Conservation (phyloP, 164 flowering plant genomes). For the Aristolochia contorta region DNA sequence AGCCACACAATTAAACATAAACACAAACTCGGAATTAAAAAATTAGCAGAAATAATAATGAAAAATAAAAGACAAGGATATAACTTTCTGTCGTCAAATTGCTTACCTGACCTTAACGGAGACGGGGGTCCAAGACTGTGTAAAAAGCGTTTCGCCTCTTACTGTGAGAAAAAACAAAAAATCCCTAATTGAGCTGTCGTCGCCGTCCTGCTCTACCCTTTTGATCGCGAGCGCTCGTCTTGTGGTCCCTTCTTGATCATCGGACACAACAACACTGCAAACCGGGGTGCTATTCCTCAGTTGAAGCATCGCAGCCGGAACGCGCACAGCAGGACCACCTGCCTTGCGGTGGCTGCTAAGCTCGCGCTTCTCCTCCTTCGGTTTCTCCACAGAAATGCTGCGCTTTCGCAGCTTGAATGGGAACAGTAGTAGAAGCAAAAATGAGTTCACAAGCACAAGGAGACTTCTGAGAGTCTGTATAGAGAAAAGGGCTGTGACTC, state of each 20-base stretch:
- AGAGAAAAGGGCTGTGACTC: slow-evolving; percentile 49
- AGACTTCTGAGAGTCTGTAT: slow-evolving; percentile 29
- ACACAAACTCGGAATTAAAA: neutral
- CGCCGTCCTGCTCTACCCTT: slow-evolving; percentile 34
- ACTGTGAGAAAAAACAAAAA: slow-evolving; percentile 28
- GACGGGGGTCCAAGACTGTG: slow-evolving; percentile 65
- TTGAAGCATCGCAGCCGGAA: slow-evolving; percentile 20
- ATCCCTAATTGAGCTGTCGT: slow-evolving; percentile 23
- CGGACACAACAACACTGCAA: slow-evolving; percentile 5
- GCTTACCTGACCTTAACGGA: slow-evolving; percentile 31
- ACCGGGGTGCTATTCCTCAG: slow-evolving; percentile 15
- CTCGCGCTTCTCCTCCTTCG: slow-evolving; percentile 15
- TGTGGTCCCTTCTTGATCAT: slow-evolving; percentile 34
- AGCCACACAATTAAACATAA: neutral
- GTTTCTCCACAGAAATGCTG: slow-evolving; percentile 12
- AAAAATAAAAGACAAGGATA: neutral
- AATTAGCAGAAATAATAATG: neutral
- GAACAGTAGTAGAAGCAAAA: slow-evolving; percentile 29
- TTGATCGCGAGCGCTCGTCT: slow-evolving; percentile 44
- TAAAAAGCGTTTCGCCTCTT: slow-evolving; percentile 54
- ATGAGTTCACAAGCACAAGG: slow-evolving; percentile 22
- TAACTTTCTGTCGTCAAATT: neutral
- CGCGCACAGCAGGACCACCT: slow-evolving; percentile 16
- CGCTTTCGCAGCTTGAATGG: slow-evolving; percentile 35
- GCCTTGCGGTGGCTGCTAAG: slow-evolving; percentile 10